These are phyloP conservation scores for Cladorrhinum sp. DNA, from an alignment of 2,329 filamentous ascomycete species.

Conservation along the genomic window DNA sequence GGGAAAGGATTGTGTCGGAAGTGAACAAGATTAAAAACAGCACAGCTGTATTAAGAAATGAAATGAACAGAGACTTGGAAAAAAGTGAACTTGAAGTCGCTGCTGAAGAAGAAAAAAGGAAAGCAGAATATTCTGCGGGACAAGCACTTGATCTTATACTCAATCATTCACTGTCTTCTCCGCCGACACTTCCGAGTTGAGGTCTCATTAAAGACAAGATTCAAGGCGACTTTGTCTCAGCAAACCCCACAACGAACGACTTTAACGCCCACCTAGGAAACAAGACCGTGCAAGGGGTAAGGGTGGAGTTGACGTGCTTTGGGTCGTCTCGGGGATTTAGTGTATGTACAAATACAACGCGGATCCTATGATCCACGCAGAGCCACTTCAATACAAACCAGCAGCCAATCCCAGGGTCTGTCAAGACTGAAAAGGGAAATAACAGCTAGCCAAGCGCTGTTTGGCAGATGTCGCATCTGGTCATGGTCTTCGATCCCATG, in stretches of 20 bases:
- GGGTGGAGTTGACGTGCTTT: not conserved
- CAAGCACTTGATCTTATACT: constrained; percentile 9
- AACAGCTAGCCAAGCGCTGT: constrained; percentile 13
- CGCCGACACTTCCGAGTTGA: not conserved
- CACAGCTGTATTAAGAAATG: constrained; percentile 19
- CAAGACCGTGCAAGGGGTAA: not conserved
- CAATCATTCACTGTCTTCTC: not conserved
- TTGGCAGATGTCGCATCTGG: constrained; percentile 21
- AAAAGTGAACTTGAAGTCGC: not conserved
- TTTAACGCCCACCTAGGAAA: not conserved
- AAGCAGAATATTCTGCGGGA: not conserved
- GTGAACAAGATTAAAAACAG: constrained; percentile 18
- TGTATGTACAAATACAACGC: not conserved
- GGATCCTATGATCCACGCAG: constrained; percentile 1
- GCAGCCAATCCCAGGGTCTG: not conserved
- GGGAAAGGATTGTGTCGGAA: constrained; percentile 1
- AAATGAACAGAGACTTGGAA: constrained; percentile 9
- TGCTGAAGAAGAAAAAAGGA: constrained; percentile 4
- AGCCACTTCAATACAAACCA: not conserved
- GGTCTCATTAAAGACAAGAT: not conserved
- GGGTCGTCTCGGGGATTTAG: not conserved
- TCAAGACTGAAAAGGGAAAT: not conserved
- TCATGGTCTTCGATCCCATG: not conserved
- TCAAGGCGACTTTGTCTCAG: not conserved
- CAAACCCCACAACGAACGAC: constrained; percentile 1